phyloP scores from a whole-genome alignment of 306 rosid genomes.

The Cucumis cinereus region DNA sequence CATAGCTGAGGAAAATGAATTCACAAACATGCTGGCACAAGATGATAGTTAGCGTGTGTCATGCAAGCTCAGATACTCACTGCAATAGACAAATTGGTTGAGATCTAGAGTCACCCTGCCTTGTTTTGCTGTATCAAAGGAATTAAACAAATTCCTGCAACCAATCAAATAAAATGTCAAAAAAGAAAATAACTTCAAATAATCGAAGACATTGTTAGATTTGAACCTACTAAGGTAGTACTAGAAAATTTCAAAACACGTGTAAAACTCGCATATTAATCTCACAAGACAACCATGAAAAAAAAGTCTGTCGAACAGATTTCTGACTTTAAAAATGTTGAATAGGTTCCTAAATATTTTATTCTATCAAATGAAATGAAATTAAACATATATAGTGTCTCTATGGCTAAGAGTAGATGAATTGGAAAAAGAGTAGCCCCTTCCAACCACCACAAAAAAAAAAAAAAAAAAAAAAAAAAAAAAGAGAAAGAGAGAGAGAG shows the following conservation, averaged over 20 bases:
- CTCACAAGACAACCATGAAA: too few species aligned
- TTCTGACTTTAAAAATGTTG: too few species aligned
- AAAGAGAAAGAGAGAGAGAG: background rate
- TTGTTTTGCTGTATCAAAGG: slow-evolving; percentile 78
- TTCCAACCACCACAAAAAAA: background rate
- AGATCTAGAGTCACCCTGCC: slow-evolving; percentile 88
- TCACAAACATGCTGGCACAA: background rate
- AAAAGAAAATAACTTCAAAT: background rate
- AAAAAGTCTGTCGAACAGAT: too few species aligned
- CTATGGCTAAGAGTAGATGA: background rate
- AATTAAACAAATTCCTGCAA: slow-evolving; percentile 71
- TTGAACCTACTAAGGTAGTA: background rate
- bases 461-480: too few species aligned
- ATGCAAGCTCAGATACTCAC: slow-evolving; percentile 35
- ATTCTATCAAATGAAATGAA: background rate
- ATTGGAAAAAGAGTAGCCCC: background rate
- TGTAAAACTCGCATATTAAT: too few species aligned
- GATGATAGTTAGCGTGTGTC: too few species aligned
- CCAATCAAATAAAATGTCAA: slow-evolving; percentile 2
- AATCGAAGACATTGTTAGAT: background rate
- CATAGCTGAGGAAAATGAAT: background rate
- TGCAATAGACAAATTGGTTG: slow-evolving; percentile 84
- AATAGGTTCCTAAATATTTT: background rate
- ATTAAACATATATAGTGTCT: background rate
- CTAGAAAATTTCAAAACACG: background rate